A percentile compares a stretch with the other conserved stretches of the same genome.
These are phyloP conservation scores for Zopfia rhizophila DNA, from an alignment of 2,329 filamentous ascomycete genomes.

Conservation along the genomic window DNA sequence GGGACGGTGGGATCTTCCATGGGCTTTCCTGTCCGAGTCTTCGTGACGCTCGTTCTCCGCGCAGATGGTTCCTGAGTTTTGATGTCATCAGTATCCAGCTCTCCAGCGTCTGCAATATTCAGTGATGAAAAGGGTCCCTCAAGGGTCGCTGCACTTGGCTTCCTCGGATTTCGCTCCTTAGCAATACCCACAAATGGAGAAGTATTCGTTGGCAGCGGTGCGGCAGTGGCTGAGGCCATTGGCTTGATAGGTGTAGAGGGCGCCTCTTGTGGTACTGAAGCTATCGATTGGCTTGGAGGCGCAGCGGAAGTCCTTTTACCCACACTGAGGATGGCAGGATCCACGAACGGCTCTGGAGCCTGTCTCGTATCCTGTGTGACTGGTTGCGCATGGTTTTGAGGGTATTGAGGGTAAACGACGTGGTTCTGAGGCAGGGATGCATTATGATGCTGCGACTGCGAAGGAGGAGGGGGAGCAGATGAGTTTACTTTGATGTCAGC, in stretches of 20 bases:
- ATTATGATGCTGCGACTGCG: slow-evolving; percentile 22
- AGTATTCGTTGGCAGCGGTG: slow-evolving; percentile 46
- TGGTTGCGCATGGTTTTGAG: slow-evolving; percentile 21
- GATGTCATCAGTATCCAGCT: slow-evolving; percentile 48
- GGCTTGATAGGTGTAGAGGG: slow-evolving; percentile 58
- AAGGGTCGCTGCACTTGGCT: slow-evolving; percentile 52
- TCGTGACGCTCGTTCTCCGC: slow-evolving; percentile 51
- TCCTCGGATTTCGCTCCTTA: slow-evolving; percentile 41
- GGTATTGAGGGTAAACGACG: slow-evolving; percentile 33
- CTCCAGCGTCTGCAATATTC: slow-evolving; percentile 52
- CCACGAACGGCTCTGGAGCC: slow-evolving; percentile 68
- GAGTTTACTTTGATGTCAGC: slow-evolving; percentile 66
- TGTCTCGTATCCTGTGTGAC: slow-evolving; percentile 17
- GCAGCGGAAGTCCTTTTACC: slow-evolving; percentile 48
- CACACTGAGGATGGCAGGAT: slow-evolving; percentile 84
- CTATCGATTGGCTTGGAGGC: slow-evolving; percentile 29
- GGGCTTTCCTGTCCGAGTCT: slow-evolving; percentile 53
- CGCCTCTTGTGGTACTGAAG: slow-evolving; percentile 41
- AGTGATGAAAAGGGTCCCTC: slow-evolving; percentile 53
- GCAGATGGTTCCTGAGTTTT: slow-evolving; percentile 35
- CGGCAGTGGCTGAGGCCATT: slow-evolving; percentile 44
- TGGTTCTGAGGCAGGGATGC: slow-evolving; percentile 9
- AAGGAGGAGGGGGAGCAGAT: slow-evolving; percentile 13
- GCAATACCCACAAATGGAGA: slow-evolving; percentile 50
- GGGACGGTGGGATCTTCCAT: slow-evolving; percentile 47